Evolutionary conservation across 441 rosid species (phyloP), one percentile per base, ranked within the genome.

Genomic region (Omphalea diandra): DNA sequence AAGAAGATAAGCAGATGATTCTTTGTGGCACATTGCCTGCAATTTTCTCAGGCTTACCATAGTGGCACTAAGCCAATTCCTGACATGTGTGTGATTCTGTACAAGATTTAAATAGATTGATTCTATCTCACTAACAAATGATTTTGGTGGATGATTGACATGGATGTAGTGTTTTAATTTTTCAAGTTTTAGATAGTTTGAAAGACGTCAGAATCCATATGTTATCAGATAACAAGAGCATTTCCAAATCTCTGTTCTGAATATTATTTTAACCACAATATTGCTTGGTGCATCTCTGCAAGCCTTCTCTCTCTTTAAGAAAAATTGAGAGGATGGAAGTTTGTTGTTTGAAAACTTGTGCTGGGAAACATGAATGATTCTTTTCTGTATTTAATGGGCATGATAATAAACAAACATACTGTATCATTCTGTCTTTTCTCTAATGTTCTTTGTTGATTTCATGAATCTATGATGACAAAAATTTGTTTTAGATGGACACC

Each of bases 401-500:
- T 54, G 35, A 7, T 17, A 59, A 44, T 27, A 17, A 43, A 41
- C 20, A 41, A 29, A 29, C 24, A 5, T 56, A 29, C 41, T 14
- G 8, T 7, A 54, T 14, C n/a, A 40, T 2, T 38, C 7, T 10
- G 15, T 22, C 52, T 17, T 55, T 26, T 17, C 31, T 41, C 43
- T 71, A 41, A 47, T 56, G 33, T 47, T 72, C 31, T 56, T 64
- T 17, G 43, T 11, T 72, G 47, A 38, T 50, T 22, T 32, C 31
- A 44, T 43, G 47, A 63, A 36, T 56, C 71, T 12, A 26, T 73
- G 38, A 33, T 58, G 20, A 32, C 24, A 58, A 70, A 53, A 73
- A 53, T 70, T 80, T 65, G 49, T 67, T 77, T 77, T 83, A 95
- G 99, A 88, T 88, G 97, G 93, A 90, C 70, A 73, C 84, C 54